phyloP scores from a whole-genome alignment of 805 yeast genomes.

The Cyberlindnera veronae region DNA sequence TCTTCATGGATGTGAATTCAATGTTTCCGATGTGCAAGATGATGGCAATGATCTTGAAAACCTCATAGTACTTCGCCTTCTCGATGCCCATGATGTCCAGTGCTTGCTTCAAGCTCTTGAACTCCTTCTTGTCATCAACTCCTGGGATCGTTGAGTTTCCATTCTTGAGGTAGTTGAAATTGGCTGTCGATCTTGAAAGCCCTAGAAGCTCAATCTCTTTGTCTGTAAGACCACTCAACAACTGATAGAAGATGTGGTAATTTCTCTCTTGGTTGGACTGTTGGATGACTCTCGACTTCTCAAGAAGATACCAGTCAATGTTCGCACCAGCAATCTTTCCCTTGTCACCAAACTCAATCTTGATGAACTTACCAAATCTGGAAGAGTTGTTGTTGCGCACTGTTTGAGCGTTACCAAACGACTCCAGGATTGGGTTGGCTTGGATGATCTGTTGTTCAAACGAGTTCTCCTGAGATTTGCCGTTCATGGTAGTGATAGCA shows the following conservation, averaged over 20 bases:
- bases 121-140: slow-evolving; percentile 73
- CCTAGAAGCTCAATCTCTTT: slow-evolving; percentile 44
- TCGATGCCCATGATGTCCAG: slow-evolving; percentile 72
- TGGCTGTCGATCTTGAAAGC: slow-evolving; percentile 35
- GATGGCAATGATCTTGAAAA: slow-evolving; percentile 67
- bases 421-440: slow-evolving; percentile 93
- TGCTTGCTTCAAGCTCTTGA: slow-evolving; percentile 57
- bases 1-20: slow-evolving; percentile 58
- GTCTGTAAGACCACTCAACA: slow-evolving; percentile 62
- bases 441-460: slow-evolving; percentile 85
- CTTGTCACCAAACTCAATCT: slow-evolving; percentile 64
- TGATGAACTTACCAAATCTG: slow-evolving; percentile 93
- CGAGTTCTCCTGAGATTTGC: slow-evolving; percentile 27
- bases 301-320: slow-evolving; percentile 91
- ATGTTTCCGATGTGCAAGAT: slow-evolving; percentile 86
- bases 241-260: slow-evolving; percentile 90
- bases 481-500: slow-evolving; percentile 51
- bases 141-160: slow-evolving; percentile 60
- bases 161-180: slow-evolving; percentile 55
- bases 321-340: slow-evolving; percentile 83
- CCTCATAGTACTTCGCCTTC: slow-evolving; percentile 47
- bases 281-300: slow-evolving; percentile 84
- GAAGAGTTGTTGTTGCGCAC: slow-evolving; percentile 92
- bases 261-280: slow-evolving; percentile 80
- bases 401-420: slow-evolving; percentile 97